phyloP scores from a whole-genome alignment of 805 yeast genomes.

The Candida patagonica region DNA sequence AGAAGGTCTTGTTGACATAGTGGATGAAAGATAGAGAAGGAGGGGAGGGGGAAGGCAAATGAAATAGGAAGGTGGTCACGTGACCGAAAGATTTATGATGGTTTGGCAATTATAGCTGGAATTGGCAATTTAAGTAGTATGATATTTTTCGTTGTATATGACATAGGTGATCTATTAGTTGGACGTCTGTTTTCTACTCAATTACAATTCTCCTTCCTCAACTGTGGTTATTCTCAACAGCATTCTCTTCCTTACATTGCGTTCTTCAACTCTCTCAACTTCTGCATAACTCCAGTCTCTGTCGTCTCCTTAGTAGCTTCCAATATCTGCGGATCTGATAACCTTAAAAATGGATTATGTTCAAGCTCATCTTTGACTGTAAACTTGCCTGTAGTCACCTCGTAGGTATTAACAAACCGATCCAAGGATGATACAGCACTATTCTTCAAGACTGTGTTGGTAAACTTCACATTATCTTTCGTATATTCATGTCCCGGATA shows the following conservation, averaged over 20 bases:
- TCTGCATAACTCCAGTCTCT: conserved; percentile 54
- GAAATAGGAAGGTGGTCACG: too few relatives aligned
- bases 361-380: conserved; percentile 74
- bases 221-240: too few relatives aligned
- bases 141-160: too few relatives aligned
- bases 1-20: too few relatives aligned
- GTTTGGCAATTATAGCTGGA: too few relatives aligned
- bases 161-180: too few relatives aligned
- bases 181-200: too few relatives aligned
- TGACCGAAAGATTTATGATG: too few relatives aligned
- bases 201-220: too few relatives aligned
- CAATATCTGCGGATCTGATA: conserved; percentile 54
- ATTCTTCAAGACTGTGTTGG: conserved; percentile 50
- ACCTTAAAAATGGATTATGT: conserved; percentile 86
- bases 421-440: conserved; percentile 47
- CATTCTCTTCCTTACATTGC: conserved; percentile 30
- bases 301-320: conserved; percentile 46
- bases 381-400: conserved; percentile 75
- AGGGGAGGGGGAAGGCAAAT: too few relatives aligned
- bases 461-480: conserved; percentile 66
- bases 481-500: conserved; percentile 98
- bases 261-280: conserved; percentile 71
- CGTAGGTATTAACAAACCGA: conserved; percentile 43
- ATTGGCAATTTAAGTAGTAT: too few relatives aligned
- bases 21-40: too few relatives aligned